Percentiles rank a stretch among this genome's conserved stretches.
Evolutionary conservation across 495 filamentous ascomycete species (phyloP).

Genomic region (Lasiosphaeria miniovina): DNA sequence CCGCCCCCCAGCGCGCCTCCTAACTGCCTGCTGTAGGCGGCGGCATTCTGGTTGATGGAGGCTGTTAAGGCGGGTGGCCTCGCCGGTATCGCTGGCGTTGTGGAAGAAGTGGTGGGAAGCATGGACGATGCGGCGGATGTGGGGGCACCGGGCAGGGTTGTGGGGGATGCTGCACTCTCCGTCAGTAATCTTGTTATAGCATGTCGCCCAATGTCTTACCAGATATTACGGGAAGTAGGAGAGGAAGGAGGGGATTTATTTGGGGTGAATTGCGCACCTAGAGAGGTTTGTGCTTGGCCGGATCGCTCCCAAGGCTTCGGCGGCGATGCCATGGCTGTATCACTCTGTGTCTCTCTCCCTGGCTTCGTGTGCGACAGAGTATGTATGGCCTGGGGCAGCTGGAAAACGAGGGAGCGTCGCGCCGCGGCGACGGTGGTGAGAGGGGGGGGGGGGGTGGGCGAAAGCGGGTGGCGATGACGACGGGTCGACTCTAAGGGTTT

Average conservation of each 20-base stretch:
- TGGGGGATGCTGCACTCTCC: conserved; percentile 24
- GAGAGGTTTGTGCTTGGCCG: conserved; percentile 57
- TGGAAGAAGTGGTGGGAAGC: conserved; percentile 29
- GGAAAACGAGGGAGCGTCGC: background rate
- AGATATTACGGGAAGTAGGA: background rate
- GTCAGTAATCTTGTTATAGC: background rate
- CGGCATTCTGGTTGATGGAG: conserved; percentile 77
- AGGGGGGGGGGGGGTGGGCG: background rate
- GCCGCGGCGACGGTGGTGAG: background rate
- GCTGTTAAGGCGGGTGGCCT: conserved; percentile 73
- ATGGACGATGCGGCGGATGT: conserved; percentile 26
- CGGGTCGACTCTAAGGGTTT: background rate
- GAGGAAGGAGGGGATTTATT: conserved; percentile 9
- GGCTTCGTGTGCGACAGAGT: background rate
- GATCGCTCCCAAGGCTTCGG: conserved; percentile 95
- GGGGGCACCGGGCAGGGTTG: conserved; percentile 33
- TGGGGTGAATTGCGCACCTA: conserved; percentile 36
- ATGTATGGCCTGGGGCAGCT: background rate
- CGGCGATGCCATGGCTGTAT: conserved; percentile 62
- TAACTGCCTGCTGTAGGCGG: conserved; percentile 63
- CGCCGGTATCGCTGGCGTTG: conserved; percentile 72
- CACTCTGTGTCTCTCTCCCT: background rate
- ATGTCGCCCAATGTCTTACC: background rate
- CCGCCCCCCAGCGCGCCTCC: conserved; percentile 24
- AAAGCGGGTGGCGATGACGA: background rate